A percentile compares a stretch with the other conserved stretches of the same genome.
These are phyloP conservation scores for Cynara cardunculus DNA, from an alignment of 129 eudicot genomes.

Conservation along the genomic window DNA sequence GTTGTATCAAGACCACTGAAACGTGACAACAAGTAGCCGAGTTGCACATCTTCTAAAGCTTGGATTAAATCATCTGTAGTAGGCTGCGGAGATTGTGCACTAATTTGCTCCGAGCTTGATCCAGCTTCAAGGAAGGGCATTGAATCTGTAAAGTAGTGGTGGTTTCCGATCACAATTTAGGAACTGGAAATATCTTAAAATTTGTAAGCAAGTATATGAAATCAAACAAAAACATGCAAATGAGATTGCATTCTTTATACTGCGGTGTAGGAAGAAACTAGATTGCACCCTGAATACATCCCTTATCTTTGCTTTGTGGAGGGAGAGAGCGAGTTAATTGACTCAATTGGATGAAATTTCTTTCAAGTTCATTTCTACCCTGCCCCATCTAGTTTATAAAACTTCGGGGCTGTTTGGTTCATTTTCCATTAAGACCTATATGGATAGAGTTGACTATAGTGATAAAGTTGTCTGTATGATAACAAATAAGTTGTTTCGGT, in stretches of 20 bases:
- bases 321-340: too few relatives aligned
- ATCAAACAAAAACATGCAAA: background rate
- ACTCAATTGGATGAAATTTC: too few relatives aligned
- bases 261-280: too few relatives aligned
- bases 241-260: background rate
- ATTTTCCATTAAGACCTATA: too few relatives aligned
- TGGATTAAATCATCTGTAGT: slow-evolving; percentile 57
- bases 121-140: slow-evolving; percentile 43
- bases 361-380: too few relatives aligned
- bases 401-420: too few relatives aligned
- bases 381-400: too few relatives aligned
- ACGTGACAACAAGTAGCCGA: slow-evolving; percentile 70
- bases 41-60: slow-evolving; percentile 84
- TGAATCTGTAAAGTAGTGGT: slow-evolving; percentile 37
- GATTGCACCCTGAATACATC: background rate
- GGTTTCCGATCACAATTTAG: background rate
- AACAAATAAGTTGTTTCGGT: too few relatives aligned
- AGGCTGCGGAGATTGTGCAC: slow-evolving; percentile 41
- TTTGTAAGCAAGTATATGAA: background rate
- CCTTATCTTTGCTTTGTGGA: too few relatives aligned
- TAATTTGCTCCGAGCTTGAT: slow-evolving; percentile 10
- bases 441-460: too few relatives aligned
- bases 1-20: slow-evolving; percentile 60
- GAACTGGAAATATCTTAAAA: background rate
- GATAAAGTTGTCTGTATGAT: too few relatives aligned